phyloP scores from a whole-genome alignment of 148 eudicot genomes.

The Salicornia ramosissima region DNA sequence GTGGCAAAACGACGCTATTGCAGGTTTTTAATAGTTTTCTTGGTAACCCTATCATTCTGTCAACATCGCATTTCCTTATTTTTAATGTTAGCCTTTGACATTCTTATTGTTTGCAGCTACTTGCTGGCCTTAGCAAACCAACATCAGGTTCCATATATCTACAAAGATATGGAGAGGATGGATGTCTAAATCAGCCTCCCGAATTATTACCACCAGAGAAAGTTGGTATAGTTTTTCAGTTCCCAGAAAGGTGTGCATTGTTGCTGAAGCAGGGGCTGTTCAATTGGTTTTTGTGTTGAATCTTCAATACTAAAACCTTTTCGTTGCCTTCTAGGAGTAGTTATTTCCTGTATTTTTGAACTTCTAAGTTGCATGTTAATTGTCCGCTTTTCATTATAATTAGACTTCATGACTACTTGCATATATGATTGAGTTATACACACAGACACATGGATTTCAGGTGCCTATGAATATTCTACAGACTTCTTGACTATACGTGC shows the following conservation, averaged over 20 bases:
- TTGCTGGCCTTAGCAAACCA: slow-evolving; percentile 90
- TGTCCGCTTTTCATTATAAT: background rate
- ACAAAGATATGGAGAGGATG: slow-evolving; percentile 68
- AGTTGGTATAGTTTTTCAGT: slow-evolving; percentile 96
- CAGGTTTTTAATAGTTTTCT: slow-evolving; percentile 53
- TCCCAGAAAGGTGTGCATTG: slow-evolving; percentile 80
- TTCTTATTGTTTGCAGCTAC: slow-evolving; percentile 48
- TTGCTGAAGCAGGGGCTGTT: background rate
- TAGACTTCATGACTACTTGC: background rate
- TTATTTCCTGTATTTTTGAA: background rate
- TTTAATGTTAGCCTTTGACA: slow-evolving; percentile 3
- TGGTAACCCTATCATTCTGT: slow-evolving; percentile 7
- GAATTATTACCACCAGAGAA: slow-evolving; percentile 50
- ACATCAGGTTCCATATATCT: slow-evolving; percentile 77
- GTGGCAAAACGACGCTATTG: slow-evolving; percentile 94
- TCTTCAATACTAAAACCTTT: background rate
- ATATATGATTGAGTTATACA: background rate
- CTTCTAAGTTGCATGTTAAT: background rate
- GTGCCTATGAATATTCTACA: too few species aligned
- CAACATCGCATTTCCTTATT: background rate
- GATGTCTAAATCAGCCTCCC: slow-evolving; percentile 45
- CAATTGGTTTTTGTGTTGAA: background rate
- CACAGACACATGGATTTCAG: too few species aligned
- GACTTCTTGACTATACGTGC: background rate
- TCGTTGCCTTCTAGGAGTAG: background rate